Evolutionary conservation across 169 alveolate species (phyloP), one percentile per base, ranked within the genome.

Genomic region (Plasmodium billcollinsi): DNA sequence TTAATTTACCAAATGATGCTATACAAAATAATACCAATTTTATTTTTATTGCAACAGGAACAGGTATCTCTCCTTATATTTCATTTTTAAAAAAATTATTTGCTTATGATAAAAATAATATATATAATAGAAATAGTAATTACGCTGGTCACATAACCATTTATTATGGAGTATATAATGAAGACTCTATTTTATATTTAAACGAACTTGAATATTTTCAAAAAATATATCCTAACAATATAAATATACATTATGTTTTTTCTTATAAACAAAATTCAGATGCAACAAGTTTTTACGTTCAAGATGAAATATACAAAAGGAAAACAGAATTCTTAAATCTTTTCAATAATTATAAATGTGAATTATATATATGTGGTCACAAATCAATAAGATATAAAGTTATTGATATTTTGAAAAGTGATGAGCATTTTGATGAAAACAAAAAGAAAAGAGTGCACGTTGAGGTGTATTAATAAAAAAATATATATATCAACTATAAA

Each of bases 41-140:
- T 58, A 54, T 94, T 49, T 88, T 94, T 8, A 67, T 94, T 15
- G 96, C 94, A 12, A 92, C 96, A 8, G 96, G 96, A 7, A 94
- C 95, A 39, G 96, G 96, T 0, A 92, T 94, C 11, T 91, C 93
- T 52, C 96, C 96, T 0, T 92, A 65, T 63, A 86, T 91, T 61
- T 69, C 93, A 2, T 94, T 90, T 66, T 59, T 92, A 45, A 90
- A 88, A 52, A 83, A 83, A 67, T 29, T 83, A 2, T 83, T 71
- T 49, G 83, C 72, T 8, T n/a, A 58, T 18, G 61, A 92, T 6
- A 21, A 67, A 61, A 67, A 71, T 66, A 59, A 45, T 1, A 3
- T 5, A 3, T 4, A 33, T 33, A 29, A n/a, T 20, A 26, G 45
- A 14, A 85, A 21, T 9, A 12, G 33, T 33, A 29, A 58, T 11